phyloP scores from a whole-genome alignment of 192 early-diverging fungal species.

The Diversispora eburnea region DNA sequence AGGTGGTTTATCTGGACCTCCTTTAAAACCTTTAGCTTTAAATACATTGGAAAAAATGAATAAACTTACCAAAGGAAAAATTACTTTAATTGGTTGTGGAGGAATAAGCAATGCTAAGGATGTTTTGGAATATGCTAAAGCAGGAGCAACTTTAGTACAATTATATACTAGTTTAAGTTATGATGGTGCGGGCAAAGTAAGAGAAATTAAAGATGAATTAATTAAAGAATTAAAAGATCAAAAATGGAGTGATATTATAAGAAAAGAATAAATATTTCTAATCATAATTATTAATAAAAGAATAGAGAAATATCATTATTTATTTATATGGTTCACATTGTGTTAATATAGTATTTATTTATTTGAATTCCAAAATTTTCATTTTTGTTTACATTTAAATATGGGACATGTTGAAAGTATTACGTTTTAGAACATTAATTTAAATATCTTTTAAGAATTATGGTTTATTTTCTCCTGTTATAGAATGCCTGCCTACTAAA shows the following conservation, averaged over 20 bases:
- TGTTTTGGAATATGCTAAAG: conserved; percentile 72
- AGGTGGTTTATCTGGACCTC: conserved; percentile 82
- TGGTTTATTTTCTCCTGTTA: too few relatives aligned
- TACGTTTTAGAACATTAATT: too few relatives aligned
- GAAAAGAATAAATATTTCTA: conserved; percentile 27
- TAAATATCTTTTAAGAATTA: too few relatives aligned
- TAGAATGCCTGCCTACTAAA: too few relatives aligned
- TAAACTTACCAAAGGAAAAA: conserved; percentile 63
- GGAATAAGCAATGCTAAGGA: conserved; percentile 76
- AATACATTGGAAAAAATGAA: conserved; percentile 70
- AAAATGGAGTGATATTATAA: conserved; percentile 62
- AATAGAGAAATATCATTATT: too few relatives aligned
- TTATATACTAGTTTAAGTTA: conserved; percentile 75
- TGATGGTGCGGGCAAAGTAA: conserved; percentile 75
- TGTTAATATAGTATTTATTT: too few relatives aligned
- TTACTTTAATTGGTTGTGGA: conserved; percentile 87
- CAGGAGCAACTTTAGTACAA: conserved; percentile 81
- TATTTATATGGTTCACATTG: too few relatives aligned
- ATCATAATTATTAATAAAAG: too few relatives aligned
- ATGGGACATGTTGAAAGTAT: too few relatives aligned
- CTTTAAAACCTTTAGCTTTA: conserved; percentile 72
- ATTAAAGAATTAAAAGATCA: conserved; percentile 63
- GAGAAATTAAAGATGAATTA: conserved; percentile 75
- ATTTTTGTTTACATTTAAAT: too few relatives aligned
- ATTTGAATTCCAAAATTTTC: too few relatives aligned